Conservation (phyloP, 176 grass and related monocot genomes). For the Dactylis glomerata region DNA sequence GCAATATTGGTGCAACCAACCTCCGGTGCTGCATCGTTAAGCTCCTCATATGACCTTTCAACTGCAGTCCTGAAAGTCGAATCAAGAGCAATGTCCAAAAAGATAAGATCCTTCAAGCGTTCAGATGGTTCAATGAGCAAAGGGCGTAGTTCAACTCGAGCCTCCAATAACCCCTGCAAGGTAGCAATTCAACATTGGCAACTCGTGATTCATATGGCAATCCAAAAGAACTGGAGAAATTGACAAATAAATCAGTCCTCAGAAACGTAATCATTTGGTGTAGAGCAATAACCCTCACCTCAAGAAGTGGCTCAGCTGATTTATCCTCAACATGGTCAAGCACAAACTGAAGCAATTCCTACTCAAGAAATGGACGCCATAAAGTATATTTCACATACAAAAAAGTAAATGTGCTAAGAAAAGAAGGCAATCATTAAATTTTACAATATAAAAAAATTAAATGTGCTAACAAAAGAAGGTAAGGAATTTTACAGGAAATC, state of each 20-base stretch:
- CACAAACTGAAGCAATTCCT: slow-evolving; percentile 90
- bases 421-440: neutral
- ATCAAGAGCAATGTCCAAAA: slow-evolving; percentile 98
- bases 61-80: slow-evolving; percentile 89
- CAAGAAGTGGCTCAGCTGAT: slow-evolving; percentile 71
- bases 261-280: neutral
- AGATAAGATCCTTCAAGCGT: slow-evolving; percentile 92
- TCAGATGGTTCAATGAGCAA: slow-evolving; percentile 65
- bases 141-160: slow-evolving; percentile 72
- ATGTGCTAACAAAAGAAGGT: slow-evolving; percentile 24
- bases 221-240: slow-evolving; percentile 2
- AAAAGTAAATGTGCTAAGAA: slow-evolving; percentile 14
- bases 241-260: slow-evolving; percentile 14
- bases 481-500: slow-evolving; percentile 78
- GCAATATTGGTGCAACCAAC: slow-evolving; percentile 35
- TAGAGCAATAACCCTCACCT: slow-evolving; percentile 46
- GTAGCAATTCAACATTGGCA: slow-evolving; percentile 32
- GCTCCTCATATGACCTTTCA: slow-evolving; percentile 84
- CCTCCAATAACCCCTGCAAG: slow-evolving; percentile 79
- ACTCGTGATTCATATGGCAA: neutral
- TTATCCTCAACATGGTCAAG: slow-evolving; percentile 92
- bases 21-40: slow-evolving; percentile 73
- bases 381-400: slow-evolving; percentile 24
- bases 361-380: slow-evolving; percentile 25
- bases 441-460: slow-evolving; percentile 12